Evolutionary conservation across 164 flowering plant genomes (phyloP), one percentile per base, ranked within the genome.

Genomic region (Taxillus chinensis): DNA sequence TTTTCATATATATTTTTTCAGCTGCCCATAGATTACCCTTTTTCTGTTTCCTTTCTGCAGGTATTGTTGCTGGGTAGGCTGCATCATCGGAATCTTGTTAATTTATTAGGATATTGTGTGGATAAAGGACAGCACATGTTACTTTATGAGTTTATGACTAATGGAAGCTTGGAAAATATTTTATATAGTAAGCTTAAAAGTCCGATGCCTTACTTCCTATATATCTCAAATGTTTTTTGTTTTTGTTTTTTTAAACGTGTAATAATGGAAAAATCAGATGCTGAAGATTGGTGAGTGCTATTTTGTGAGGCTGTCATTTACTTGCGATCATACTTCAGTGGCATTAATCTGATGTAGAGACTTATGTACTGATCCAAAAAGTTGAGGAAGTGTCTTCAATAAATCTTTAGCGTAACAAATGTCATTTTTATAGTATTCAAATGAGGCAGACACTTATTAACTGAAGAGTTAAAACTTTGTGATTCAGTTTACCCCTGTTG

Each of bases 61-160:
- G 99, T 90, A 43, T 64, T 77, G 73, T 66, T 95, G 62, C 86
- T 95, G 2, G 90, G 89, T 68, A 80, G 99, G 71, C 78, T 90
- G 73, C 99, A 90, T 79, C 99, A 95, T 65, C 76, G 97, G 51
- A 90, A 87, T 80, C 96, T 95, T 66, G 99, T 91, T 73, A 95
- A 95, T 80, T 83, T 95, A 75, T 68, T 95, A 41, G 99, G 99
- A 45, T 91, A 89, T 68, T 95, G 96, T 78, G 84, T 93, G 17
- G 99, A 93, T 75, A 90, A 89, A 81, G 92, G 97, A 41, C 84
- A 84, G 45, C 83, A 59, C 73, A 89, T 93, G 86, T 72, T 93
- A 68, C 62, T 90, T 40, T 95, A 91, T 66, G 89, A 95, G 79
- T 91, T 70, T 76, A 89, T 95, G 97, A 83, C 93, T 64, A 87